A percentile compares a stretch with the other conserved stretches of the same genome.
phyloP scores from a whole-genome alignment of 805 yeast genomes.

The Suhomyces xylopsoci region DNA sequence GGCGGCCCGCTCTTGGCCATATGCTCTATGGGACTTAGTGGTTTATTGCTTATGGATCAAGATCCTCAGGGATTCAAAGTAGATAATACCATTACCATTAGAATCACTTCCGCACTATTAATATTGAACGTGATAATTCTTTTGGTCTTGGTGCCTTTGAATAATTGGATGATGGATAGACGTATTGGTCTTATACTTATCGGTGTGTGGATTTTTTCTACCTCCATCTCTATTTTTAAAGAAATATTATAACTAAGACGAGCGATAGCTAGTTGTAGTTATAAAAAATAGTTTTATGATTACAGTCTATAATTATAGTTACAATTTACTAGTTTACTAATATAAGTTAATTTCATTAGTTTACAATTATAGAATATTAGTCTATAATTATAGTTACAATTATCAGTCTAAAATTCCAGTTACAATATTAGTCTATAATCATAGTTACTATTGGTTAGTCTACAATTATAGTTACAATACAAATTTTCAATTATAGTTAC shows the following conservation, averaged over 20 bases:
- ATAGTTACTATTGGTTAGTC: too few species aligned
- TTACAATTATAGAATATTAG: too few species aligned
- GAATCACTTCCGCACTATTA: slow-evolving; percentile 18
- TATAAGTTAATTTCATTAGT: too few species aligned
- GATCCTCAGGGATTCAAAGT: slow-evolving; percentile 12
- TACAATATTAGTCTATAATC: too few species aligned
- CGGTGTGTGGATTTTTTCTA: slow-evolving; percentile 28
- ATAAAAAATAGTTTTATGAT: too few species aligned
- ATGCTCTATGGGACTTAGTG: slow-evolving; percentile 78
- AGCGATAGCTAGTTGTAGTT: too few species aligned
- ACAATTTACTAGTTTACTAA: too few species aligned
- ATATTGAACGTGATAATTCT: slow-evolving; percentile 21
- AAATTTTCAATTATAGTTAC: too few species aligned
- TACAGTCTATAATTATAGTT: too few species aligned
- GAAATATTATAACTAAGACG: slow-evolving; percentile 12
- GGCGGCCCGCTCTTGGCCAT: slow-evolving; percentile 87
- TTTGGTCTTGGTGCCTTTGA: slow-evolving; percentile 16
- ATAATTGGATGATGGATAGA: slow-evolving; percentile 32
- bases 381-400: too few species aligned
- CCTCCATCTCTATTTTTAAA: slow-evolving; percentile 21
- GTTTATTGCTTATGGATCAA: slow-evolving; percentile 32
- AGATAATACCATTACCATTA: slow-evolving; percentile 19
- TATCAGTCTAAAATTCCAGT: too few species aligned
- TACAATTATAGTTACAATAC: too few species aligned
- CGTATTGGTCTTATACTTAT: slow-evolving; percentile 31